Evolutionary conservation across 805 yeast species (phyloP).

Genomic region (Saturnispora mendoncae): DNA sequence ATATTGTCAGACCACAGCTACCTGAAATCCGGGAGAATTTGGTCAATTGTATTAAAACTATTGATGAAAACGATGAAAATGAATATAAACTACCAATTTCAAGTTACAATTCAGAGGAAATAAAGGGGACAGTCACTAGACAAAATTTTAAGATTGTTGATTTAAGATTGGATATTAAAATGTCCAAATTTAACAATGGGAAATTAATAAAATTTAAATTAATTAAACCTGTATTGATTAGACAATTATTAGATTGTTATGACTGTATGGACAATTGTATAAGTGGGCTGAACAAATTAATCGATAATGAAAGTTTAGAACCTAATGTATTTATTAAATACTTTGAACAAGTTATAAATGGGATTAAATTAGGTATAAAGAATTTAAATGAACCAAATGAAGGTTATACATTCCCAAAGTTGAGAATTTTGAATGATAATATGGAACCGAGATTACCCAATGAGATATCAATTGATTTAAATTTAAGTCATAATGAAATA

Average conservation of each 20-base stretch:
- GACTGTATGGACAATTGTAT: slow-evolving; percentile 36
- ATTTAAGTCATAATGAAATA: slow-evolving; percentile 52
- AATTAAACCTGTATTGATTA: slow-evolving; percentile 32
- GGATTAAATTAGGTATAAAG: slow-evolving; percentile 28
- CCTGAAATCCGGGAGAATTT: slow-evolving; percentile 40
- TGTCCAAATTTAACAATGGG: slow-evolving; percentile 35
- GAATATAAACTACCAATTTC: slow-evolving; percentile 51
- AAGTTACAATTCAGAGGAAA: slow-evolving; percentile 42
- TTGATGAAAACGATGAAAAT: slow-evolving; percentile 30
- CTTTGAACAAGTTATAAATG: slow-evolving; percentile 24
- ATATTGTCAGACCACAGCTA: slow-evolving; percentile 39
- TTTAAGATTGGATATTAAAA: slow-evolving; percentile 33
- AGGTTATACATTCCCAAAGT: slow-evolving; percentile 47
- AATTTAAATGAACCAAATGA: slow-evolving; percentile 46
- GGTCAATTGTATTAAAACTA: slow-evolving; percentile 31
- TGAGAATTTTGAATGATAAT: slow-evolving; percentile 30
- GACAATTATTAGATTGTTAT: slow-evolving; percentile 34
- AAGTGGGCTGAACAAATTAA: slow-evolving; percentile 32
- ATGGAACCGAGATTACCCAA: slow-evolving; percentile 43
- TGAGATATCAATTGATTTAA: slow-evolving; percentile 46
- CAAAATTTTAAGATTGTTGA: slow-evolving; percentile 45
- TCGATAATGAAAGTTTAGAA: slow-evolving; percentile 17
- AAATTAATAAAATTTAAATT: slow-evolving; percentile 31
- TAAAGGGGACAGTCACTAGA: slow-evolving; percentile 55
- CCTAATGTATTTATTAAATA: slow-evolving; percentile 18